These are phyloP conservation scores for Arthroderma sp. DNA, from an alignment of 2,329 filamentous ascomycete species.

Conservation along the genomic window DNA sequence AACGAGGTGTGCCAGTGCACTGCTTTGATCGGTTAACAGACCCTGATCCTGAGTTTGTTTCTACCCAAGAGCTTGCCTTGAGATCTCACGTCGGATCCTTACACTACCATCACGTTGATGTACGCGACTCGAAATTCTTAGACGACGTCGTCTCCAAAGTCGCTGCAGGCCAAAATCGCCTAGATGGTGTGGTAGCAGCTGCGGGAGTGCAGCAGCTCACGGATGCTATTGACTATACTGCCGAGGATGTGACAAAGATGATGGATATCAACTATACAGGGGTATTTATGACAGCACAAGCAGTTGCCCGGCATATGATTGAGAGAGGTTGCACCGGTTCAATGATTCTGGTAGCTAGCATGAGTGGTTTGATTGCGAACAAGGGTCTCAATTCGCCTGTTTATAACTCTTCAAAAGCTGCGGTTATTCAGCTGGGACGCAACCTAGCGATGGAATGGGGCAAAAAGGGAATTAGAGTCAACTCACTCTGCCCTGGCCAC, in stretches of 20 bases:
- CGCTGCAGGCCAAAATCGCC: conserved; percentile 11
- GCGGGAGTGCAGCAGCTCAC: conserved; percentile 32
- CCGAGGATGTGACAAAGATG: conserved; percentile 30
- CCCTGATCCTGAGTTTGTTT: conserved; percentile 32
- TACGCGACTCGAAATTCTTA: conserved; percentile 28
- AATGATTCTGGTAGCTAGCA: conserved; percentile 38
- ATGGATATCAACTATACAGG: conserved; percentile 39
- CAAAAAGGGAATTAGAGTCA: conserved; percentile 39
- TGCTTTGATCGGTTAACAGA: conserved; percentile 34
- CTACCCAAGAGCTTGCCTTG: conserved; percentile 18
- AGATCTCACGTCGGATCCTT: conserved; percentile 25
- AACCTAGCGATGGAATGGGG: conserved; percentile 43
- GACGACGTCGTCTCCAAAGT: conserved; percentile 12
- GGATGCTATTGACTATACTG: conserved; percentile 28
- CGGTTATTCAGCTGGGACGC: conserved; percentile 39
- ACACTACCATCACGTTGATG: conserved; percentile 36
- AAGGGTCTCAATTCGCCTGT: conserved; percentile 31
- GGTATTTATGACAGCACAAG: conserved; percentile 35
- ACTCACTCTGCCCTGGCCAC: conserved; percentile 41
- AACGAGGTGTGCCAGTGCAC: conserved; percentile 24
- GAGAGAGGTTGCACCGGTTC: conserved; percentile 20
- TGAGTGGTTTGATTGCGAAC: conserved; percentile 39
- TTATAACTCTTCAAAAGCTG: conserved; percentile 44
- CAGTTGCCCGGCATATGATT: conserved; percentile 25
- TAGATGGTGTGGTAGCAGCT: conserved; percentile 31